These are phyloP conservation scores for Rusavskia elegans DNA, from an alignment of 495 filamentous ascomycete genomes.

Conservation along the genomic window DNA sequence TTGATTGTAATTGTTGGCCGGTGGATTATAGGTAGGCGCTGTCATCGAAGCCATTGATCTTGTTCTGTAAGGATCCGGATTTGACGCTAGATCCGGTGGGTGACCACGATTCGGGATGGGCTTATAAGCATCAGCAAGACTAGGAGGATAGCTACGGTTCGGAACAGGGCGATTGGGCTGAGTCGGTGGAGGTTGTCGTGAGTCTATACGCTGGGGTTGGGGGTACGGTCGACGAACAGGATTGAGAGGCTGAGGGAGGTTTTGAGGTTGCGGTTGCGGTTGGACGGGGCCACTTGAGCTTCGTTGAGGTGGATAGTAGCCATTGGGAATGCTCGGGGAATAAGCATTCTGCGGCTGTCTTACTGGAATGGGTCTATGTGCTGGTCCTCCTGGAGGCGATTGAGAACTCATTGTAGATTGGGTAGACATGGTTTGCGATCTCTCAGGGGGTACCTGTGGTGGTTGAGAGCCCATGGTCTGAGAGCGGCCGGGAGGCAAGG, in stretches of 20 bases:
- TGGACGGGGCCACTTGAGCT: slow-evolving; percentile 30
- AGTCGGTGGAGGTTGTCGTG: slow-evolving; percentile 44
- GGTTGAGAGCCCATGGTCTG: slow-evolving; percentile 70
- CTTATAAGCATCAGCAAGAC: slow-evolving; percentile 27
- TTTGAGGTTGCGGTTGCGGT: slow-evolving; percentile 45
- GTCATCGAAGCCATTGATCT: slow-evolving; percentile 74
- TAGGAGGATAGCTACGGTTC: slow-evolving; percentile 36
- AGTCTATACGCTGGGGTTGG: slow-evolving; percentile 52
- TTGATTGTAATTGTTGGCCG: slow-evolving; percentile 50
- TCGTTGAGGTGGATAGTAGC: slow-evolving; percentile 39
- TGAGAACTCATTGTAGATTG: slow-evolving; percentile 32
- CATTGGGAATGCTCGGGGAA: slow-evolving; percentile 32
- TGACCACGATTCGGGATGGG: slow-evolving; percentile 26
- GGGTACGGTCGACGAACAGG: slow-evolving; percentile 45
- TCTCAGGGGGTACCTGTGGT: slow-evolving; percentile 39
- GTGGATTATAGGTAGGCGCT: slow-evolving; percentile 44
- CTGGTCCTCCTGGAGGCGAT: slow-evolving; percentile 21
- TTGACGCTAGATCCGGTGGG: slow-evolving; percentile 52
- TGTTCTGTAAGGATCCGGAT: slow-evolving; percentile 73
- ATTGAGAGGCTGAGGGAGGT: slow-evolving; percentile 45
- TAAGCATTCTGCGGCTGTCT: slow-evolving; percentile 34
- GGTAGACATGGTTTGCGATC: slow-evolving; percentile 80
- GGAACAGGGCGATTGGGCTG: slow-evolving; percentile 38
- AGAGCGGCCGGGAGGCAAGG: slow-evolving; percentile 72
- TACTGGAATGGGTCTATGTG: slow-evolving; percentile 41